These are phyloP conservation scores for Suillus subluteus DNA, from an alignment of 768 basidiomycete species.

Conservation along the genomic window DNA sequence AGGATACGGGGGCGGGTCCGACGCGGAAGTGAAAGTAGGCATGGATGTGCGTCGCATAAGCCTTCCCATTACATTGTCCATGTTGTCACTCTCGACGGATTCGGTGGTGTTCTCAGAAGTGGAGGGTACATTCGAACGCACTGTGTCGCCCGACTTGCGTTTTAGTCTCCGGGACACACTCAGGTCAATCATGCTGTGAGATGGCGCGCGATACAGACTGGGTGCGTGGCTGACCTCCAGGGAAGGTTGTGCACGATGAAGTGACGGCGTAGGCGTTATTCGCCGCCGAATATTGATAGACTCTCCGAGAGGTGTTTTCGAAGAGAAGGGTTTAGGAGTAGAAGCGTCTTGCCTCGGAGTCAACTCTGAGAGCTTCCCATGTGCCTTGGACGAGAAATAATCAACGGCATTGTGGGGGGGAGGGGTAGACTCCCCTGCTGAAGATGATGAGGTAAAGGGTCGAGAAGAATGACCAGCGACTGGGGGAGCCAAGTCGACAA, in stretches of 20 bases:
- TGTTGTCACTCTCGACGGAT: constrained; percentile 23
- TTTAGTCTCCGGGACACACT: constrained; percentile 30
- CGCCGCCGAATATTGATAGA: constrained; percentile 6
- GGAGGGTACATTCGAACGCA: constrained; percentile 17
- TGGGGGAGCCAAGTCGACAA: constrained; percentile 6
- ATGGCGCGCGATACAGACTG: constrained; percentile 59
- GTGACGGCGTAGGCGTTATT: constrained; percentile 12
- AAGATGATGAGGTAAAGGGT: constrained; percentile 7
- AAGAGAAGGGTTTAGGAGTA: constrained; percentile 23
- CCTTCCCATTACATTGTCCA: constrained; percentile 38
- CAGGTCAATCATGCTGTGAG: constrained; percentile 68
- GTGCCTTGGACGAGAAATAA: constrained; percentile 14
- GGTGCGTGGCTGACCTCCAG: constrained; percentile 33
- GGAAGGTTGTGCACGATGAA: constrained; percentile 13
- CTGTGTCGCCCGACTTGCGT: constrained; percentile 20
- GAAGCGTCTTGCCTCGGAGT: constrained; percentile 17
- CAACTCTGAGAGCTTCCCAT: constrained; percentile 12
- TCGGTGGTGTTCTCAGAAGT: constrained; percentile 20
- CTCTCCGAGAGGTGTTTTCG: constrained; percentile 17
- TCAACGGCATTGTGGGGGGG: constrained; percentile 9
- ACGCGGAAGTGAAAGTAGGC: constrained; percentile 63
- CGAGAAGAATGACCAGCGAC: constrained; percentile 12
- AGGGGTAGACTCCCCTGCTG: neutral
- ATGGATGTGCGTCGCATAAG: constrained; percentile 67
- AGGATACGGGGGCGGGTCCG: constrained; percentile 73